Percentiles rank a stretch among this genome's conserved stretches.
Evolutionary conservation across 2,329 filamentous ascomycete genomes (phyloP).

Genomic region (Pseudodiploospora longispora): DNA sequence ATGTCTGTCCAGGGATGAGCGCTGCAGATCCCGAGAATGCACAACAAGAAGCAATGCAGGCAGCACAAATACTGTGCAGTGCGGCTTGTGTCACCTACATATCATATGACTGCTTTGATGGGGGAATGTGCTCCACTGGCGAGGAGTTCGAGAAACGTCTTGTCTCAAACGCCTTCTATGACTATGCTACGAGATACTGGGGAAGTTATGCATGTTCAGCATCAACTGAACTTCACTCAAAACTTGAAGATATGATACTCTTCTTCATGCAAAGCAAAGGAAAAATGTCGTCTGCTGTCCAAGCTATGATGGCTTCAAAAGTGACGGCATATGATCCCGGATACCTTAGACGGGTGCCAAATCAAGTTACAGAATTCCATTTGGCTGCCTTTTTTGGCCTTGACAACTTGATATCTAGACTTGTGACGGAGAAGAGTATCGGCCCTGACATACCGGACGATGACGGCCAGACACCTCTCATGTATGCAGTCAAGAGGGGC

Average conservation of each 20-base stretch:
- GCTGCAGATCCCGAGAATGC: too few relatives aligned
- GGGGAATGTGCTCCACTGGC: constrained; percentile 8
- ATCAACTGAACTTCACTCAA: neutral
- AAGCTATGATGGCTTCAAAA: constrained; percentile 11
- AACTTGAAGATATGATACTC: constrained; percentile 3
- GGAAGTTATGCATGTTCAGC: constrained; percentile 20
- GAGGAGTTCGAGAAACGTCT: constrained; percentile 15
- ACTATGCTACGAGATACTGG: constrained; percentile 26
- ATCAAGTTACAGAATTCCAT: constrained; percentile 14
- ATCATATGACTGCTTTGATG: neutral
- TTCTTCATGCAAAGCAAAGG: constrained; percentile 11
- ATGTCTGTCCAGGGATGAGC: too few relatives aligned
- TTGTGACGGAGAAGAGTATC: too few relatives aligned
- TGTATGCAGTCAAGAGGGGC: too few relatives aligned
- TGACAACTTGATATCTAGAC: neutral
- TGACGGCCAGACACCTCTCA: too few relatives aligned
- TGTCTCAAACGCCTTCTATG: constrained; percentile 16
- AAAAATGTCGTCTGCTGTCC: constrained; percentile 11
- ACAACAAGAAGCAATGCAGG: too few relatives aligned
- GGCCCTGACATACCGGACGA: too few relatives aligned
- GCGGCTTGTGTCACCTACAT: constrained; percentile 25
- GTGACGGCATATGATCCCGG: neutral
- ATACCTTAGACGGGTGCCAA: constrained; percentile 6
- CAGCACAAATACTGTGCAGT: constrained; percentile 11
- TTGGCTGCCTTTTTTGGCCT: constrained; percentile 17